A percentile compares a stretch with the other conserved stretches of the same genome.
phyloP scores from a whole-genome alignment of 495 filamentous ascomycete species.

The Daldinia caldariorum region DNA sequence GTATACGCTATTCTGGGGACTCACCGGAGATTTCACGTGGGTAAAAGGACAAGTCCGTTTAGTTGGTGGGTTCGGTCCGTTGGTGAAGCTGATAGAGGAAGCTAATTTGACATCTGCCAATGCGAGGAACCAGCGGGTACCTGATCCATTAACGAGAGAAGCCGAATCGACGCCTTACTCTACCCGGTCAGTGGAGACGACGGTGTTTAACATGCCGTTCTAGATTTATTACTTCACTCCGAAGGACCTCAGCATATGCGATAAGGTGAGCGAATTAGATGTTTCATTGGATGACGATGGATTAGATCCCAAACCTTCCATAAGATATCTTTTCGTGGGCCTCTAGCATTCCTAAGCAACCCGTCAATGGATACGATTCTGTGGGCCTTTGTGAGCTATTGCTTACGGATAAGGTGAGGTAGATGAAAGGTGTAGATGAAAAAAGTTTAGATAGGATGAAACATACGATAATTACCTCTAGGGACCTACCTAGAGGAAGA shows the following conservation, averaged over 20 bases:
- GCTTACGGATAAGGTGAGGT: neutral
- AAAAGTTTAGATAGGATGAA: neutral
- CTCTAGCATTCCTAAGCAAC: neutral
- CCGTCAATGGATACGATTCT: neutral
- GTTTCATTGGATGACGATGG: neutral
- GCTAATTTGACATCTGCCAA: neutral
- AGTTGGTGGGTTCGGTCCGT: neutral
- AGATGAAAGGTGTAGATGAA: neutral
- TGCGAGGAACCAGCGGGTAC: slow-evolving; percentile 6
- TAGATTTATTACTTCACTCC: neutral
- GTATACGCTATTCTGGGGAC: neutral
- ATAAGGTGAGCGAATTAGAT: neutral
- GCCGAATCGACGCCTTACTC: neutral
- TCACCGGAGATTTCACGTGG: neutral
- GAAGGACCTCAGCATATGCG: neutral
- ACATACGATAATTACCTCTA: neutral
- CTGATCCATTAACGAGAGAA: neutral
- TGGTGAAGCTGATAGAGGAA: neutral
- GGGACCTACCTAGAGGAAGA: no score
- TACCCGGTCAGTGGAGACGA: neutral
- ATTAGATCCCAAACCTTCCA: neutral
- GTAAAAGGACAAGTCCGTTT: neutral
- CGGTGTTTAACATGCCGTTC: neutral
- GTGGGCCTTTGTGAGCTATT: neutral
- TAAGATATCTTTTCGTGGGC: neutral